Percentiles rank a stretch among this genome's conserved stretches.
phyloP scores from a whole-genome alignment of 23 red algal species.

The Gracilariopsis chorda region DNA sequence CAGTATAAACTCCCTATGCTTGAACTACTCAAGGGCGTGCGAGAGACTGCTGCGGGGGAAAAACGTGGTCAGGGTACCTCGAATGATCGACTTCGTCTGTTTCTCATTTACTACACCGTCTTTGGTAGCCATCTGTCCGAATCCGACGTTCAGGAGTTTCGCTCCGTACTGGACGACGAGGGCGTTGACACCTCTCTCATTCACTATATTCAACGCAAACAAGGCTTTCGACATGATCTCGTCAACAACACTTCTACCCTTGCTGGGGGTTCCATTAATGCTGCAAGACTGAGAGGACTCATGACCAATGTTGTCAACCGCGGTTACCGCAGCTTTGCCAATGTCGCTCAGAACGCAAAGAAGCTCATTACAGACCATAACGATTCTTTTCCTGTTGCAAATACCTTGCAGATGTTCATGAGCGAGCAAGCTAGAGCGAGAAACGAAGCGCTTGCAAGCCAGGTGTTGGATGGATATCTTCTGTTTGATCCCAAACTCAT shows the following conservation, averaged over 20 bases:
- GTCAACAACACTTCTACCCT: not conserved
- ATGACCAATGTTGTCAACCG: conserved; percentile 60
- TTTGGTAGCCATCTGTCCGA: conserved; percentile 53
- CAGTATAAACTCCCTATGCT: conserved; percentile 56
- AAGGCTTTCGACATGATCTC: conserved; percentile 50
- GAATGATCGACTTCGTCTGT: conserved; percentile 58
- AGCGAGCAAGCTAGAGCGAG: conserved; percentile 52
- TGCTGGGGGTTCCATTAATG: not conserved
- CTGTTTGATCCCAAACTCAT: conserved; percentile 61
- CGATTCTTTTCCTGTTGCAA: conserved; percentile 30
- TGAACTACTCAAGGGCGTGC: conserved; percentile 50
- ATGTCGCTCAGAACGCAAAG: conserved; percentile 68
- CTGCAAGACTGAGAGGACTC: conserved; percentile 49
- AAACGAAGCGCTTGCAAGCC: conserved; percentile 6
- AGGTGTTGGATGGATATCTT: conserved; percentile 56
- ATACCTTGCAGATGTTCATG: conserved; percentile 55
- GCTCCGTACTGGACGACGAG: conserved; percentile 20
- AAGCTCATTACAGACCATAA: conserved; percentile 41
- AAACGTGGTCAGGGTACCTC: conserved; percentile 30
- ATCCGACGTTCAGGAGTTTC: conserved; percentile 18
- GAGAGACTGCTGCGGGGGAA: conserved; percentile 32
- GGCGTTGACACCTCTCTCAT: conserved; percentile 35
- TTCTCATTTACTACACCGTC: conserved; percentile 80
- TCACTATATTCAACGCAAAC: conserved; percentile 5
- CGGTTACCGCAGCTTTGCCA: conserved; percentile 61